These are phyloP conservation scores for Agrocybe pediades DNA, from an alignment of 768 basidiomycete genomes.

Conservation along the genomic window DNA sequence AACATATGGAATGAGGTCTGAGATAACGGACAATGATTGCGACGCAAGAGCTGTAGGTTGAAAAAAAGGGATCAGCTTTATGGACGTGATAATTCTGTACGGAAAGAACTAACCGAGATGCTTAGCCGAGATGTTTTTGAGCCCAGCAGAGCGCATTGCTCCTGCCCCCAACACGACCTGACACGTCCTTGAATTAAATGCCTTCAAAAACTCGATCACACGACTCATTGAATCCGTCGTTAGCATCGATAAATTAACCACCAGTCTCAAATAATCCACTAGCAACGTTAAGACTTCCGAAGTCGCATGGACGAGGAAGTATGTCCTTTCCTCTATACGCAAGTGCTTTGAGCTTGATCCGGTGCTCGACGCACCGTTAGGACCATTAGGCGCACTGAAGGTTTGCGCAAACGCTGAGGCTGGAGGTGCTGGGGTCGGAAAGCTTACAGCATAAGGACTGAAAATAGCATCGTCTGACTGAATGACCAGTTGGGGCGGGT, in stretches of 20 bases:
- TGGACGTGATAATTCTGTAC: neutral
- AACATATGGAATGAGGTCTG: constrained; percentile 92
- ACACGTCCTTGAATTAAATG: constrained; percentile 97
- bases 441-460: constrained; percentile 18
- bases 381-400: constrained; percentile 1
- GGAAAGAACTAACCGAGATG: constrained; percentile 67
- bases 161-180: constrained; percentile 98
- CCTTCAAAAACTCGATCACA: constrained; percentile 93
- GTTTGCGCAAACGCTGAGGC: constrained; percentile 15
- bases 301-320: constrained; percentile 87
- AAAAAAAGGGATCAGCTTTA: constrained; percentile 11
- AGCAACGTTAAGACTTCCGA: constrained; percentile 71
- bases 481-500: constrained; percentile 70
- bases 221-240: constrained; percentile 96
- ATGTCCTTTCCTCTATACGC: constrained; percentile 80
- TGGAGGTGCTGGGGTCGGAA: constrained; percentile 13
- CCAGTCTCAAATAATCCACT: constrained; percentile 83
- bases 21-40: constrained; percentile 92
- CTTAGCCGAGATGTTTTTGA: constrained; percentile 98
- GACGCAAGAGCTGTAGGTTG: constrained; percentile 83
- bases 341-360: constrained; percentile 54
- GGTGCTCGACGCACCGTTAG: constrained; percentile 4
- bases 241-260: constrained; percentile 85
- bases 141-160: constrained; percentile 96
- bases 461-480: constrained; percentile 29